Conservation (phyloP, 2,329 filamentous ascomycete species). For the Fusarium sp. region DNA sequence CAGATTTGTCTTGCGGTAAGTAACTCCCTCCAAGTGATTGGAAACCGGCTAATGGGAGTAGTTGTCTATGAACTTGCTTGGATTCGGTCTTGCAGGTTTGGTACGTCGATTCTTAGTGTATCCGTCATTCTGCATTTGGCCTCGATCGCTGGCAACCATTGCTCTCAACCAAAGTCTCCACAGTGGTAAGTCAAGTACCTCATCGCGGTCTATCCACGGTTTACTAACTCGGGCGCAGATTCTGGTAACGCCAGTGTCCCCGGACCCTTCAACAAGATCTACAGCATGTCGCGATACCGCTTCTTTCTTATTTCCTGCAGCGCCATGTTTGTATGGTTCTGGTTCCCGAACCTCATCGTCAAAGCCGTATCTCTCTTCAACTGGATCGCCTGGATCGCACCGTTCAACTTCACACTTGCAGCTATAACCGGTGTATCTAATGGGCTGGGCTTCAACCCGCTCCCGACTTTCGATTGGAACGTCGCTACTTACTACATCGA, state of each 20-base stretch:
- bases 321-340: conserved; percentile 41
- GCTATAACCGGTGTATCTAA: conserved; percentile 56
- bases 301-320: conserved; percentile 36
- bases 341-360: conserved; percentile 39
- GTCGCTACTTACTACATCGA: conserved; percentile 36
- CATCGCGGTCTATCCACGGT: accelerated
- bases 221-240: neutral
- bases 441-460: conserved; percentile 60
- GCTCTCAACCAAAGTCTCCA: conserved; percentile 40
- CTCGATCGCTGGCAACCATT: conserved; percentile 49
- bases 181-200: neutral
- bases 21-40: accelerated
- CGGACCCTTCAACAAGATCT: conserved; percentile 33
- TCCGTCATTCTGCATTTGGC: conserved; percentile 49
- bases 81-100: conserved; percentile 65
- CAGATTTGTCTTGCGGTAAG: conserved; percentile 48
- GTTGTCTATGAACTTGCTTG: conserved; percentile 55
- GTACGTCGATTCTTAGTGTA: conserved; percentile 63
- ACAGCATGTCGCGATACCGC: conserved; percentile 36
- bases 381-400: conserved; percentile 67
- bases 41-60: neutral
- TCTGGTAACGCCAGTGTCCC: conserved; percentile 17
- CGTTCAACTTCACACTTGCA: conserved; percentile 55
- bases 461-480: conserved; percentile 64
- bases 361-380: conserved; percentile 54